A percentile compares a stretch with the other conserved stretches of the same genome.
Evolutionary conservation across 352 stramenopile genomes (phyloP).

Genomic region (Phytophthora litchii): DNA sequence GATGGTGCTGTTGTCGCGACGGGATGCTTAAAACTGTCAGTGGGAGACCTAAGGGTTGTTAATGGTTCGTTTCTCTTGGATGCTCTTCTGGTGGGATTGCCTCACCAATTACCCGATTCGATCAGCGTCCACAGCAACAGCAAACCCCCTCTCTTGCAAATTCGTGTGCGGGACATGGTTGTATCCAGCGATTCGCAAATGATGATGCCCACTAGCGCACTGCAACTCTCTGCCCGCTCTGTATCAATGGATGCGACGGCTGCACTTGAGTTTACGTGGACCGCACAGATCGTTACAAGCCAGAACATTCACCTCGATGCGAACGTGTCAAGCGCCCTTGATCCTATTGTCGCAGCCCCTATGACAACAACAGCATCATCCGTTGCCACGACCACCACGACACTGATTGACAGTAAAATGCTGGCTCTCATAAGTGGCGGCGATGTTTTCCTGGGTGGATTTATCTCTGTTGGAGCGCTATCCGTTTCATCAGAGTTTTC

Average conservation of each 20-base stretch:
- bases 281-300: slow-evolving; percentile 46
- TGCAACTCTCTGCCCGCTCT: slow-evolving; percentile 48
- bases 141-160: slow-evolving; percentile 33
- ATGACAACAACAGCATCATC: slow-evolving; percentile 11
- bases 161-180: slow-evolving; percentile 49
- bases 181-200: slow-evolving; percentile 48
- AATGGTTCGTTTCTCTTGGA: slow-evolving; percentile 65
- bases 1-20: slow-evolving; percentile 59
- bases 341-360: slow-evolving; percentile 25
- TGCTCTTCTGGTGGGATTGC: slow-evolving; percentile 29
- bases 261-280: slow-evolving; percentile 46
- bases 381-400: slow-evolving; percentile 4
- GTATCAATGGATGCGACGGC: slow-evolving; percentile 61
- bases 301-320: slow-evolving; percentile 59
- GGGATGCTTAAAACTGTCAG: slow-evolving; percentile 33
- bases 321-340: slow-evolving; percentile 45
- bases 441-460: slow-evolving; percentile 58
- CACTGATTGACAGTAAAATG: slow-evolving; percentile 36
- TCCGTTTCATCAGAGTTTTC: slow-evolving; percentile 57
- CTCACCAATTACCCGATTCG: slow-evolving; percentile 24
- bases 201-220: slow-evolving; percentile 41
- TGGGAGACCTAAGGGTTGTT: slow-evolving; percentile 46
- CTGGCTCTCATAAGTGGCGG: slow-evolving; percentile 57
- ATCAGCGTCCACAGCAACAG: slow-evolving; percentile 25
- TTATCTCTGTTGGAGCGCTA: slow-evolving; percentile 52